Conservation (phyloP, 2,329 filamentous ascomycete genomes). For the Lachnellula subtilissima region DNA sequence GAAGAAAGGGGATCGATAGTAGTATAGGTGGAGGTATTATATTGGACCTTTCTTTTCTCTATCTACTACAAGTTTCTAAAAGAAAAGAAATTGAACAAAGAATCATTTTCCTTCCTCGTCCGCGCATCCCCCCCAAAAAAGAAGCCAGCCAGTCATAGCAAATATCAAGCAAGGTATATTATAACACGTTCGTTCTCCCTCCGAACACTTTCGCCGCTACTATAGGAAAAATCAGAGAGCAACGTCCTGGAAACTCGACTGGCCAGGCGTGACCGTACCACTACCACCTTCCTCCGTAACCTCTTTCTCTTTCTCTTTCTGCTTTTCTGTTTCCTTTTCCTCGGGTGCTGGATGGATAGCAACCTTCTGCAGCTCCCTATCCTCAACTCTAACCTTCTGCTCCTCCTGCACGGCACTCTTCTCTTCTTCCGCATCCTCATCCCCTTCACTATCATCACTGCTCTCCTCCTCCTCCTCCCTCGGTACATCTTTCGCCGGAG, state of each 20-base stretch:
- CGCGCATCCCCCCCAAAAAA: no score
- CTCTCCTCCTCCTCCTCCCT: conserved; percentile 19
- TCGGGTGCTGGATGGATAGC: conserved; percentile 38
- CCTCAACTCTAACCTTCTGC: conserved; percentile 53
- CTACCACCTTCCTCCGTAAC: conserved; percentile 33
- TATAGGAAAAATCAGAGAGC: conserved; percentile 41
- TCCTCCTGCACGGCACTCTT: conserved; percentile 39
- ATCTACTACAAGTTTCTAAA: no score
- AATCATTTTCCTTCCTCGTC: no score
- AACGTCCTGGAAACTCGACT: conserved; percentile 60
- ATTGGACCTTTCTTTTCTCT: no score
- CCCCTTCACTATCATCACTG: conserved; percentile 24
- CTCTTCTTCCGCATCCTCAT: conserved; percentile 29
- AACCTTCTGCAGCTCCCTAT: conserved; percentile 50
- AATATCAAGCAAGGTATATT: conserved; percentile 14
- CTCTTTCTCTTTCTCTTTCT: conserved; percentile 30
- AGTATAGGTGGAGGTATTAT: no score
- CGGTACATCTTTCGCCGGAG: conserved; percentile 27
- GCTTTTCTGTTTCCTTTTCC: conserved; percentile 32
- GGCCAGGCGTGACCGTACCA: conserved; percentile 41
- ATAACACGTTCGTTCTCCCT: conserved; percentile 1
- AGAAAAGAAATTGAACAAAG: no score
- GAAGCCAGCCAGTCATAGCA: no score
- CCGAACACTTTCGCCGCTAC: background rate
- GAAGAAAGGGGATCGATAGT: no score